Evolutionary conservation across 148 eudicot genomes (phyloP).

Genomic region (Rhododendron henanense): DNA sequence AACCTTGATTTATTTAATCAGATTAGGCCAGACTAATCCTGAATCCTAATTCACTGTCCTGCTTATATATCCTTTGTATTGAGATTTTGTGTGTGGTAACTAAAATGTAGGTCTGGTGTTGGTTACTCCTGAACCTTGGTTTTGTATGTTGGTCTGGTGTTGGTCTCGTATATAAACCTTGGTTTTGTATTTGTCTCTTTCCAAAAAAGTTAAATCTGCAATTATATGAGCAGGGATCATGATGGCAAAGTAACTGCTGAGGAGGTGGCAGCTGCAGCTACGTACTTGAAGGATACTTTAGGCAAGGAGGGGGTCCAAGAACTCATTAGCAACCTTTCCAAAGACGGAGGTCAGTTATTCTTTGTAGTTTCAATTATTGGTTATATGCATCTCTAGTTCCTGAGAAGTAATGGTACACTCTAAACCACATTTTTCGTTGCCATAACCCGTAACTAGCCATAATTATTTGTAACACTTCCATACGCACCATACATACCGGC

Average conservation of each 20-base stretch:
- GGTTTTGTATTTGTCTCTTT: background rate
- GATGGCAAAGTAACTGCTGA: conserved; percentile 88
- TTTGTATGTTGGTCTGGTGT: too few species aligned
- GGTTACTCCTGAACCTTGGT: too few species aligned
- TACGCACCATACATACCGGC: background rate
- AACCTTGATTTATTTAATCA: background rate
- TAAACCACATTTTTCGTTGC: background rate
- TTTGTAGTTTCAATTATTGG: background rate
- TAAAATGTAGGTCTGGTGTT: background rate
- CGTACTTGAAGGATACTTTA: conserved; percentile 70
- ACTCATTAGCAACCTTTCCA: conserved; percentile 65
- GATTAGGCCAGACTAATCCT: background rate
- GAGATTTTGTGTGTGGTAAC: background rate
- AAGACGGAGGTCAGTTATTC: conserved; percentile 49
- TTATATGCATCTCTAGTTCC: background rate
- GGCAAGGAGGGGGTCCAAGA: conserved; percentile 84
- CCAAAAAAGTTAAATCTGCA: background rate
- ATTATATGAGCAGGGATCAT: conserved; percentile 49
- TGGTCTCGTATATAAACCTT: too few species aligned
- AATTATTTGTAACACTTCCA: background rate
- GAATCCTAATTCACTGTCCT: background rate
- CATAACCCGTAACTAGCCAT: background rate
- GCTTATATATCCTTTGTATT: background rate
- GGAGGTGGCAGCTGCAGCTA: conserved; percentile 78
- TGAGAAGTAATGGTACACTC: background rate